Evolutionary conservation across 2,329 filamentous ascomycete species (phyloP), one percentile per base, ranked within the genome.

Genomic region (Cyphellophora attinorum): DNA sequence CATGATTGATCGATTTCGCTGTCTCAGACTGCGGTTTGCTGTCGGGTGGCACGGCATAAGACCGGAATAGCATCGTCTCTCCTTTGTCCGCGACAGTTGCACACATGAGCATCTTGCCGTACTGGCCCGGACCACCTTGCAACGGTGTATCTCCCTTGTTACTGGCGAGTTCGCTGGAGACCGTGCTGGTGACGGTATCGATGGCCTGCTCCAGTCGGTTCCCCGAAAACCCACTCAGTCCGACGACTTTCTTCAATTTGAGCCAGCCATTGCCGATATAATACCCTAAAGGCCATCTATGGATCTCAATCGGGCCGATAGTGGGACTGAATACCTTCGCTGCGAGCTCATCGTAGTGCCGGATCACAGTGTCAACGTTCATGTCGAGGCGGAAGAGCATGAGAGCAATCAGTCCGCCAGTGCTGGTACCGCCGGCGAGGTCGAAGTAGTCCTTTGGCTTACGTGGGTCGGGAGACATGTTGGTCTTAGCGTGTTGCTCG

Each of bases 371-470:
- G 23, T 32, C 33, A 21, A 39, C 38, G 25, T 33, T 37, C 46
- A 48, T 45, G 27, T 40, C 35, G n/a, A 48, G 33, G 5, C 42
- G 39, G 29, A 42, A 45, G 13, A 45, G 31, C 46, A 48, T 47
- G 13, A 47, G 37, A 14, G 45, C 45, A 33, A 45, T 41, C 11
- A 48, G 35, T 13, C 45, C 45, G 4, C 45, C 44, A 11, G 45
- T 47, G 33, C 44, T 46, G n/a, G 45, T 48, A n/a, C 44, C 46
- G 12, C 39, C 42, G 8, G 38, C 39, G 15, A 48, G 34, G 19
- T 47, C 44, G 21, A 47, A 47, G 19, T 40, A 42, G 14, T 47
- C 42, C 8, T 39, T 38, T 4, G 44, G 46, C 12, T 25, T 31
- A 27, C 44, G 28, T 31, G 44, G 41, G 10, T 32, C 33, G 3